phyloP scores from a whole-genome alignment of 108 stramenopile species.

The Pseudonitzschia multiseries region DNA sequence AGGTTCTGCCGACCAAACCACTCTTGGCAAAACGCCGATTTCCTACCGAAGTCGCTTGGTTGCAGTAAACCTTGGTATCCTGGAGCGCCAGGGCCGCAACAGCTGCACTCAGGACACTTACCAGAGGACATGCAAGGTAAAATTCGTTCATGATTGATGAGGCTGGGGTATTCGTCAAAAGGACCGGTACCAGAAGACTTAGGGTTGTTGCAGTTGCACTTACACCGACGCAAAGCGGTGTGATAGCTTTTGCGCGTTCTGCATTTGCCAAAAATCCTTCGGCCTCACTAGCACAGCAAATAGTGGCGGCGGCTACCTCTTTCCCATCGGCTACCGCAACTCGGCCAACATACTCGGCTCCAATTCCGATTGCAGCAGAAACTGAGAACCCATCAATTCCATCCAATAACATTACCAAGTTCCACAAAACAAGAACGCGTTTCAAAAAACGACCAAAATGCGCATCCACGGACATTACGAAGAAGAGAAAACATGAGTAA shows the following conservation, averaged over 20 bases:
- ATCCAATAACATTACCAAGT: not conserved
- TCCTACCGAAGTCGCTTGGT: constrained; percentile 77
- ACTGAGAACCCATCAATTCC: constrained; percentile 22
- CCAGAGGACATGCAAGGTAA: constrained; percentile 74
- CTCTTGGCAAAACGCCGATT: constrained; percentile 82
- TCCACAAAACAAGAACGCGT: not conserved
- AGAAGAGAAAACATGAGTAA: constrained; percentile 1
- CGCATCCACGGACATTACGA: not conserved
- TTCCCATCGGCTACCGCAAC: constrained; percentile 90
- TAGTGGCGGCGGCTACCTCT: constrained; percentile 83
- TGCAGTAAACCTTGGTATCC: constrained; percentile 57
- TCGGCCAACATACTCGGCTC: constrained; percentile 85
- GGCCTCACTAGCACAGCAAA: constrained; percentile 89
- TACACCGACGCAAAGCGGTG: constrained; percentile 88
- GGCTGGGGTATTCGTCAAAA: constrained; percentile 44
- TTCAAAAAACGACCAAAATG: not conserved
- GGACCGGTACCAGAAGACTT: constrained; percentile 68
- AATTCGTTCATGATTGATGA: constrained; percentile 59
- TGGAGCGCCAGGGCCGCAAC: constrained; percentile 71
- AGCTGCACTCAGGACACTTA: constrained; percentile 66
- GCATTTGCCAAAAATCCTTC: constrained; percentile 84
- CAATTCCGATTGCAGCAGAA: constrained; percentile 83
- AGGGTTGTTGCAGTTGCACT: constrained; percentile 80
- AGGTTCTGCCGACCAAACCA: constrained; percentile 76
- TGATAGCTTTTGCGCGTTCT: constrained; percentile 87